Evolutionary conservation across 164 flowering plant genomes (phyloP).

Genomic region (grape (Vitis vinifera)): ASM3070453v1 NC_081811.1:5971501-5972000

Average conservation of each 20-base stretch:
- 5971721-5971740: conserved; percentile 76
- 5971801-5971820: too few species aligned
- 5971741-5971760: conserved; percentile 83
- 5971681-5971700: conserved; percentile 20
- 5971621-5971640: conserved; percentile 21
- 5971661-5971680: conserved; percentile 31
- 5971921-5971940: too few species aligned
- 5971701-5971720: conserved; percentile 27
- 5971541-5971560: conserved; percentile 14
- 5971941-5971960: too few species aligned
- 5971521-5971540: conserved; percentile 26
- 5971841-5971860: too few species aligned
- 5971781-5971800: conserved; percentile 92
- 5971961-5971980: too few species aligned
- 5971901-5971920: too few species aligned
- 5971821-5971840: too few species aligned
- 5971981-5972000: too few species aligned
- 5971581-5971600: conserved; percentile 14
- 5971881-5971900: too few species aligned
- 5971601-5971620: conserved; percentile 16
- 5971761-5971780: conserved; percentile 92
- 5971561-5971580: conserved; percentile 9
- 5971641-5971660: conserved; percentile 29
- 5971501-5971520: conserved; percentile 11
- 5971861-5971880: too few species aligned